Percentiles rank a stretch among this genome's conserved stretches.
phyloP scores from a whole-genome alignment of 2,329 filamentous ascomycete species.

The Dothistroma pini region DNA sequence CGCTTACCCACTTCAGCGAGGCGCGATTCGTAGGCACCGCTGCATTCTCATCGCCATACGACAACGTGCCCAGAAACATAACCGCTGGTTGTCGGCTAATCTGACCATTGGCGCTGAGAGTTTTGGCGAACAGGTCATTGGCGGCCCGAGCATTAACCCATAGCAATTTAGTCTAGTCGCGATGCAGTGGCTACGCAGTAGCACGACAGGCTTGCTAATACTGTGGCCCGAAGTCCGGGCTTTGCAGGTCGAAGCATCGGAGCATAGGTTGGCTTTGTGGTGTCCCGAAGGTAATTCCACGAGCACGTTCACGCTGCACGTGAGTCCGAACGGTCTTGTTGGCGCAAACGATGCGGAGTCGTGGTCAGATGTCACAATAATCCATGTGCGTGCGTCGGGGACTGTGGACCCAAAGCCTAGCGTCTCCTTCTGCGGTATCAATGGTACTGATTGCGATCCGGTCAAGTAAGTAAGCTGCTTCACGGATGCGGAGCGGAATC shows the following conservation, averaged over 20 bases:
- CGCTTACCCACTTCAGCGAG: constrained; percentile 48
- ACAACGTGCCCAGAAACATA: constrained; percentile 56
- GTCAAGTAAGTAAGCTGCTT: constrained; percentile 19
- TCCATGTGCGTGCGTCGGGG: constrained; percentile 12
- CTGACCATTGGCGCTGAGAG: constrained; percentile 60
- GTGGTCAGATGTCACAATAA: constrained; percentile 15
- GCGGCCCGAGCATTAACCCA: constrained; percentile 52
- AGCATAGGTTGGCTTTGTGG: constrained; percentile 44
- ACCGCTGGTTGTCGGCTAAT: constrained; percentile 55
- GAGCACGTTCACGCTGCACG: constrained; percentile 17
- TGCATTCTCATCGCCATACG: constrained; percentile 57
- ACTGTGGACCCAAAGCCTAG: constrained; percentile 11
- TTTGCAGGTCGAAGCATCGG: constrained; percentile 13
- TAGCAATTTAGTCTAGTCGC: constrained; percentile 58
- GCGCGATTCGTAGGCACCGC: constrained; percentile 53
- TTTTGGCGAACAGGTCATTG: constrained; percentile 54
- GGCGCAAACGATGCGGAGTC: constrained; percentile 13
- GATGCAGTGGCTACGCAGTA: constrained; percentile 51
- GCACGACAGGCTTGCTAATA: constrained; percentile 20
- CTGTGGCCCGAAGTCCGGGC: constrained; percentile 29
- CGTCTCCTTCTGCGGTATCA: constrained; percentile 16
- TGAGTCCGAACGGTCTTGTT: constrained; percentile 15
- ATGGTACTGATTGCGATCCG: constrained; percentile 17
- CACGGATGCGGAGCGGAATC: neutral
- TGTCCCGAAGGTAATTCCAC: constrained; percentile 51